phyloP scores from a whole-genome alignment of 306 rosid genomes.

The Purshia tridentata region DNA sequence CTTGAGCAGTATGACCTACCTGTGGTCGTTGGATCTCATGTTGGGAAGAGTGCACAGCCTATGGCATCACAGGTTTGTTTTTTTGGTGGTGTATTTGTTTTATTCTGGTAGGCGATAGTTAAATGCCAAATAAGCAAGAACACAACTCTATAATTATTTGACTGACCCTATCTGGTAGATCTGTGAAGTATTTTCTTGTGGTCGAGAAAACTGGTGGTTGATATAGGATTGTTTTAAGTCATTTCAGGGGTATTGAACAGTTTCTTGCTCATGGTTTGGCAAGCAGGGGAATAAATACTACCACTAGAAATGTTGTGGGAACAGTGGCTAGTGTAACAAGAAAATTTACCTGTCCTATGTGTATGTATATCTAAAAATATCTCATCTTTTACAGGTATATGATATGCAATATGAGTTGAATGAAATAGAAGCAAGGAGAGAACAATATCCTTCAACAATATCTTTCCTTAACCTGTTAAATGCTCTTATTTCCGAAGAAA shows the following conservation, averaged over 20 bases:
- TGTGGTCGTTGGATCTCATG: constrained; percentile 79
- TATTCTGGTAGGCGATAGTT: background rate
- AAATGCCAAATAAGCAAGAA: background rate
- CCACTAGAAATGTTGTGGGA: background rate
- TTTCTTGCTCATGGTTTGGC: background rate
- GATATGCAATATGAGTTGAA: constrained; percentile 96
- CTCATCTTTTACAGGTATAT: constrained; percentile 66
- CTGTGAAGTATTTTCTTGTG: background rate
- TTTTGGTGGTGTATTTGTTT: background rate
- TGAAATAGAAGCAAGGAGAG: constrained; percentile 95
- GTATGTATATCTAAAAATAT: constrained; percentile 14
- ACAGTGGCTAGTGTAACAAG: background rate
- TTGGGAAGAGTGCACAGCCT: constrained; percentile 58
- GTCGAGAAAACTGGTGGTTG: background rate
- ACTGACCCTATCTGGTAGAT: background rate
- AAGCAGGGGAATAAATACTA: background rate
- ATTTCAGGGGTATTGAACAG: too few relatives aligned
- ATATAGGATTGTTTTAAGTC: background rate
- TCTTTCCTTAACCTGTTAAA: constrained; percentile 91
- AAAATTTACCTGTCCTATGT: background rate
- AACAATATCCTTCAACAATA: constrained; percentile 90
- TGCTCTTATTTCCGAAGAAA: constrained; percentile 90
- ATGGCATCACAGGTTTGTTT: constrained; percentile 70
- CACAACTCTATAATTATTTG: background rate
- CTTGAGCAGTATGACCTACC: constrained; percentile 98